Evolutionary conservation across 2,329 filamentous ascomycete species (phyloP).

Genomic region (Periconia digitata): DNA sequence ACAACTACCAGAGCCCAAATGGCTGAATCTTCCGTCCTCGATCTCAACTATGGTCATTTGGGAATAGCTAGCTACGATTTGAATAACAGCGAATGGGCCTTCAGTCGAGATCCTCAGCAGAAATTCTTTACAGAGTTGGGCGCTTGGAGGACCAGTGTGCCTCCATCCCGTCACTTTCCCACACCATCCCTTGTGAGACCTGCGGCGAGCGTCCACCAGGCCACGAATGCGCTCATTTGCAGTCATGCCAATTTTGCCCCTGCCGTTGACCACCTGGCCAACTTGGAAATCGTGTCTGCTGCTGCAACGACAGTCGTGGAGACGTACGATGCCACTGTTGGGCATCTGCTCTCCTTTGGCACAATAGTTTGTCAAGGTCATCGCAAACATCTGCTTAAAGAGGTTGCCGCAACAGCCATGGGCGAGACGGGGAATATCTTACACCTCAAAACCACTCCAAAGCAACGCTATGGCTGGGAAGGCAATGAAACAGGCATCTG

Average conservation of each 20-base stretch:
- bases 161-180: constrained; percentile 15
- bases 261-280: constrained; percentile 21
- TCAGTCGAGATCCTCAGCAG: constrained; percentile 42
- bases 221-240: constrained; percentile 18
- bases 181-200: constrained; percentile 3
- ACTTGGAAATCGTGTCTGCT: constrained; percentile 26
- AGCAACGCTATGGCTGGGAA: constrained; percentile 59
- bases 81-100: constrained; percentile 53
- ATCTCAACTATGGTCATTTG: constrained; percentile 58
- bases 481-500: constrained; percentile 46
- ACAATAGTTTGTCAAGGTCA: constrained; percentile 51
- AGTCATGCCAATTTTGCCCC: constrained; percentile 27
- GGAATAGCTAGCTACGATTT: constrained; percentile 54
- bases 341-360: constrained; percentile 58
- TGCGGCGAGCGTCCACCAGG: constrained; percentile 12
- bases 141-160: constrained; percentile 19
- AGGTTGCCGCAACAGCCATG: constrained; percentile 39
- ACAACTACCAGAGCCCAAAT: constrained; percentile 51
- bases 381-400: constrained; percentile 26
- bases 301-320: constrained; percentile 31
- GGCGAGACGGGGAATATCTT: constrained; percentile 63
- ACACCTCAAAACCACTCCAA: constrained; percentile 55
- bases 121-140: constrained; percentile 28
- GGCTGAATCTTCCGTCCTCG: constrained; percentile 55
- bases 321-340: constrained; percentile 44